Evolutionary conservation across 768 basidiomycete species (phyloP), one percentile per base, ranked within the genome.

Genomic region (Boletus rubescentipes): DNA sequence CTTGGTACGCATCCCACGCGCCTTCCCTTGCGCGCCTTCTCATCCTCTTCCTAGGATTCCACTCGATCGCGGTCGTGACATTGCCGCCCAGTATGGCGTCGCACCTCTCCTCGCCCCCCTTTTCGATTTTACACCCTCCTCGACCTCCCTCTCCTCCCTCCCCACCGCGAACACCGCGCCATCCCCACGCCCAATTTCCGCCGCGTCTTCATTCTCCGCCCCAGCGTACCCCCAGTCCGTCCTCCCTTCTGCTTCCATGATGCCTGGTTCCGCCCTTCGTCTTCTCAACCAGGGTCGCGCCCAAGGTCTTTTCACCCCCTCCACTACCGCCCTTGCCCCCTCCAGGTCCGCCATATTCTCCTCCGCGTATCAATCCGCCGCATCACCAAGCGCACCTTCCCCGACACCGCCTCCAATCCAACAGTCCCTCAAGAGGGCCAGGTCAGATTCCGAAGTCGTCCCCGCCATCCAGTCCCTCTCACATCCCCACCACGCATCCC

Each of bases 51-150:
- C 23, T 59, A 98, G 95, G 96, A 96, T 99, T 63, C 97, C 97
- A 2, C 86, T 98, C 37, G 92, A 95, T 62, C 82, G 93, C 52
- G 95, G 95, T 36, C 86, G 91, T 52, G 94, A 98, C 62, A 86
- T 99, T 43, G 95, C 97, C 2, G 72, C 84, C 15, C 93, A 93
- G 64, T 98, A 91, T 72, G 93, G 93, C 51, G 95, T 99, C 39
- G 86, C 89, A 31, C 85, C 87, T 42, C 79, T 97, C 48, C 81
- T 99, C 53, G 79, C 86, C 1, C 93, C 95, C 2, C 79, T 99
- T 55, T 96, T 99, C 72, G 95, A 98, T 72, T 95, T 93, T 66
- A 85, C 88, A 16, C 94, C 93, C 2, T 83, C 81, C 61, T 80
- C 88, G 45, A 80, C 81, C 60, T 82, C 87, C 18, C 75, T 93